These are phyloP conservation scores for Xylaria flabelliformis DNA, from an alignment of 495 filamentous ascomycete genomes.

Conservation along the genomic window DNA sequence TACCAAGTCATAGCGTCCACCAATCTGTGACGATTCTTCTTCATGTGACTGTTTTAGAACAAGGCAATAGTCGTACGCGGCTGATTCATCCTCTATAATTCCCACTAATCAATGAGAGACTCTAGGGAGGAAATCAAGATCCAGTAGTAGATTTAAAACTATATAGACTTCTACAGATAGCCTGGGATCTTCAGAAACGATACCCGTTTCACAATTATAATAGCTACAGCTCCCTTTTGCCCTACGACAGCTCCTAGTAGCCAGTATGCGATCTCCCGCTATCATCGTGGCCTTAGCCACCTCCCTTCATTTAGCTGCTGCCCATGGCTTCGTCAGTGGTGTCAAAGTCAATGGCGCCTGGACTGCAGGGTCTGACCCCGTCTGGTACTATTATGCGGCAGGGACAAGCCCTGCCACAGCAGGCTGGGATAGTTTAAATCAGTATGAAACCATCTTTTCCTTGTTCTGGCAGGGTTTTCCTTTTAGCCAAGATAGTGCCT, in stretches of 20 bases:
- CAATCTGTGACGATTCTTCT: conserved; percentile 5
- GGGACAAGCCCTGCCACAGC: conserved; percentile 21
- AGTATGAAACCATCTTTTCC: conserved; percentile 17
- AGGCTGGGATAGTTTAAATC: conserved; percentile 54
- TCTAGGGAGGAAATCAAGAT: not conserved
- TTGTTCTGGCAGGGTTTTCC: not conserved
- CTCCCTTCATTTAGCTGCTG: conserved; percentile 39
- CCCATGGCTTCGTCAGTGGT: conserved; percentile 66
- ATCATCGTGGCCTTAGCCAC: not conserved
- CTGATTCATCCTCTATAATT: not conserved
- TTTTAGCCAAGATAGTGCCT: not conserved
- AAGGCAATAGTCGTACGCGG: not conserved
- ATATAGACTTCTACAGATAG: conserved; percentile 2
- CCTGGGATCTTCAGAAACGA: not conserved
- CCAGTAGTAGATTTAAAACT: not conserved
- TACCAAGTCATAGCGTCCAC: conserved; percentile 11
- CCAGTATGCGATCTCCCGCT: not conserved
- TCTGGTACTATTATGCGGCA: conserved; percentile 30
- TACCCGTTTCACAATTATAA: not conserved
- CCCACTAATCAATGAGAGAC: conserved; percentile 18
- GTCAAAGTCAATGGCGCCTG: conserved; percentile 60
- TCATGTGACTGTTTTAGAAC: not conserved
- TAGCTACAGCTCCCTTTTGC: not conserved
- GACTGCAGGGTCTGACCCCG: conserved; percentile 28
- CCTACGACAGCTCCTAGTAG: not conserved